These are phyloP conservation scores for Monosporascus sp. DNA, from an alignment of 2,329 filamentous ascomycete species.

Conservation along the genomic window DNA sequence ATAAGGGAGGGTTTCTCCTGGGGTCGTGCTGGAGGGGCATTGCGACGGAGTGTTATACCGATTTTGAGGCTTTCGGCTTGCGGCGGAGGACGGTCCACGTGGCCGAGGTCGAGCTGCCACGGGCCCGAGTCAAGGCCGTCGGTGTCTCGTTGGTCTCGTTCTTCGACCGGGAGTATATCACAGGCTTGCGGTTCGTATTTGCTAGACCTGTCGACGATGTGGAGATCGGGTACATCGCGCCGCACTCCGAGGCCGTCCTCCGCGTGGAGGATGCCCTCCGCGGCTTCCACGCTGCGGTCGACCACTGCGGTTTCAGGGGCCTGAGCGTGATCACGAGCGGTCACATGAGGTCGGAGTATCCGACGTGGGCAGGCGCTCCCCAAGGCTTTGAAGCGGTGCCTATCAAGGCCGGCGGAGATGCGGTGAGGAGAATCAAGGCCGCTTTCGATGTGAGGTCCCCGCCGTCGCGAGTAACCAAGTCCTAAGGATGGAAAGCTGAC, in stretches of 20 bases:
- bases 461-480: background rate
- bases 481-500: constrained; percentile 1
- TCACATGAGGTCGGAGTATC: constrained; percentile 12
- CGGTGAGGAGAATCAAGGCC: constrained; percentile 11
- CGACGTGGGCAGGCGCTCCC: constrained; percentile 14
- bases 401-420: constrained; percentile 3
- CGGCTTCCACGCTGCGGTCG: constrained; percentile 15
- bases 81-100: constrained; percentile 4
- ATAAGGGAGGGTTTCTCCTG: background rate
- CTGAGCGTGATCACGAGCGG: constrained; percentile 11
- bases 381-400: constrained; percentile 3
- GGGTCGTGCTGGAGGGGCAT: constrained; percentile 8
- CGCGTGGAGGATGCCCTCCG: constrained; percentile 9
- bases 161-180: constrained; percentile 15
- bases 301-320: constrained; percentile 15
- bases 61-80: constrained; percentile 10
- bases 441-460: constrained; percentile 19
- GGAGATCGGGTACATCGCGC: constrained; percentile 16
- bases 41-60: constrained; percentile 4
- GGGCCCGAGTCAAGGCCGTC: constrained; percentile 6
- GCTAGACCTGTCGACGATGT: constrained; percentile 6
- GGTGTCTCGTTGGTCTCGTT: constrained; percentile 16
- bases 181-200: constrained; percentile 16
- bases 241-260: constrained; percentile 9
- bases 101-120: constrained; percentile 13